Percentiles rank a stretch among this genome's conserved stretches.
These are phyloP conservation scores for Leishmania lainsoni DNA, from an alignment of 208 protist genomes.

Conservation along the genomic window DNA sequence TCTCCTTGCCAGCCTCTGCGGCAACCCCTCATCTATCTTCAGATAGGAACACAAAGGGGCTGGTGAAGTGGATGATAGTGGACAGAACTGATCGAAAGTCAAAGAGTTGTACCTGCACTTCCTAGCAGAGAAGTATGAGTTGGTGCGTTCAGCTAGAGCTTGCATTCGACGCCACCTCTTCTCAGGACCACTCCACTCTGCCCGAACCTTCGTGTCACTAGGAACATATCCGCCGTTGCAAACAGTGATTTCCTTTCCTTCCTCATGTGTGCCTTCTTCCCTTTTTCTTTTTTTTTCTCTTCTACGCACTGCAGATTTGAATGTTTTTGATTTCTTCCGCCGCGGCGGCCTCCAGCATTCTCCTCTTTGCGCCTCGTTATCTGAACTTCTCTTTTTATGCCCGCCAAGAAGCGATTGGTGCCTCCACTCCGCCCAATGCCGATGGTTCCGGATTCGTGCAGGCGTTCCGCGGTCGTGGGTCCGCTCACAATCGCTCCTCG, in stretches of 20 bases:
- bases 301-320: background rate
- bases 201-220: background rate
- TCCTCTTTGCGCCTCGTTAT: background rate
- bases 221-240: background rate
- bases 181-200: background rate
- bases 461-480: background rate
- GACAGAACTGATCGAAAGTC: background rate
- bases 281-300: background rate
- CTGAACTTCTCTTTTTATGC: conserved; percentile 10
- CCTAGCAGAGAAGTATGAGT: background rate
- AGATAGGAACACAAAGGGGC: background rate
- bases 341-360: background rate
- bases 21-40: background rate
- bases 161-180: background rate
- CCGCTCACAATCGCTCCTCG: conserved; percentile 13
- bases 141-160: background rate
- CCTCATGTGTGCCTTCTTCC: conserved; percentile 6
- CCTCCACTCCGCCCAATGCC: conserved; percentile 41
- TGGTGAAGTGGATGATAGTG: background rate
- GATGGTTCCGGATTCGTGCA: conserved; percentile 43
- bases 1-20: background rate
- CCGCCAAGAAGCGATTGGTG: conserved; percentile 31
- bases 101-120: background rate
- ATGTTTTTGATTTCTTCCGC: background rate
- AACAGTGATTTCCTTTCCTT: background rate